A percentile compares a stretch with the other conserved stretches of the same genome.
phyloP scores from a whole-genome alignment of 2,329 filamentous ascomycete genomes.

The Fusarium avenaceum region DNA sequence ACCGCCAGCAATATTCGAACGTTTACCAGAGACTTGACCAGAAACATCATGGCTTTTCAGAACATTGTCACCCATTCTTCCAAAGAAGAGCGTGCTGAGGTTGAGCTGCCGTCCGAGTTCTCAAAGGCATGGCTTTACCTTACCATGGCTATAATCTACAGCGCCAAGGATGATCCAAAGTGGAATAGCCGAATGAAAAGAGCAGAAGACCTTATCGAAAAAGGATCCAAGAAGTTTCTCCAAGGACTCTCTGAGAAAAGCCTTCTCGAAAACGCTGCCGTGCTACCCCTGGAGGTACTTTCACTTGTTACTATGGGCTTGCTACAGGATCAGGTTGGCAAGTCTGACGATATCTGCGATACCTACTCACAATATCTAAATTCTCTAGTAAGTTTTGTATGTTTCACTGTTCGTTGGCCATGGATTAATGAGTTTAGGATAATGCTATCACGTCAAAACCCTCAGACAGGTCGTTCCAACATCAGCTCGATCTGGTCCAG shows the following conservation, averaged over 20 bases:
- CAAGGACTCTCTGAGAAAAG: slow-evolving; percentile 50
- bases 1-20: slow-evolving; percentile 31
- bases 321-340: slow-evolving; percentile 56
- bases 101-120: slow-evolving; percentile 55
- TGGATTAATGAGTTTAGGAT: slow-evolving; percentile 51
- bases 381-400: slow-evolving; percentile 53
- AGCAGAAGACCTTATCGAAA: slow-evolving; percentile 50
- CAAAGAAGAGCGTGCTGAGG: slow-evolving; percentile 46
- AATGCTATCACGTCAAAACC: slow-evolving; percentile 57
- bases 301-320: slow-evolving; percentile 57
- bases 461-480: slow-evolving; percentile 58
- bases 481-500: slow-evolving; percentile 57
- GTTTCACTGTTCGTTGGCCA: too few relatives aligned
- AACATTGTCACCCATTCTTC: slow-evolving; percentile 49
- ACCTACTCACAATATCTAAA: slow-evolving; percentile 60
- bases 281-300: slow-evolving; percentile 60
- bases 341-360: slow-evolving; percentile 56
- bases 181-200: slow-evolving; percentile 52
- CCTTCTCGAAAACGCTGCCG: slow-evolving; percentile 54
- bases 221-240: slow-evolving; percentile 56
- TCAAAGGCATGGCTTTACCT: slow-evolving; percentile 59
- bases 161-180: slow-evolving; percentile 33
- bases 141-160: slow-evolving; percentile 55
- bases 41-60: slow-evolving; percentile 50
- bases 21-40: slow-evolving; percentile 43